phyloP scores from a whole-genome alignment of 2,329 filamentous ascomycete genomes.

The Paraphoma chrysanthemicola region DNA sequence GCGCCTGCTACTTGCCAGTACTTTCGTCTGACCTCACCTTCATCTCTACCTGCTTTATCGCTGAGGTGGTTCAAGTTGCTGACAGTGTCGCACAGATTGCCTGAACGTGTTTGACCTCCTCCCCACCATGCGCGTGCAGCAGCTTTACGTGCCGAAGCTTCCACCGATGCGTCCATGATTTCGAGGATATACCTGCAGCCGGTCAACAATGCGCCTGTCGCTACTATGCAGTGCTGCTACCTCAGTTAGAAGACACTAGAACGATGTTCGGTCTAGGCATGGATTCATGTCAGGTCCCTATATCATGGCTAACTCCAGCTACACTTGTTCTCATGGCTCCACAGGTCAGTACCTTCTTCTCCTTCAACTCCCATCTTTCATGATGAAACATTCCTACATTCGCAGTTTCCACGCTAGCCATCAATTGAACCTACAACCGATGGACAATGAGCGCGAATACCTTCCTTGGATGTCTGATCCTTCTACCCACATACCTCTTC shows the following conservation, averaged over 20 bases:
- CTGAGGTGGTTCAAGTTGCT: slow-evolving; percentile 14
- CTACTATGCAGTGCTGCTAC: not conserved
- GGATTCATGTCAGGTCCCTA: not conserved
- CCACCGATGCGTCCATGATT: no score
- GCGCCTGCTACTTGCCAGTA: slow-evolving; percentile 92
- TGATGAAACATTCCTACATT: slow-evolving; percentile 83
- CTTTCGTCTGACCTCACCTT: slow-evolving; percentile 71
- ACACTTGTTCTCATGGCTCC: not conserved
- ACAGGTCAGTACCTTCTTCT: slow-evolving; percentile 41
- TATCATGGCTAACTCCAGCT: slow-evolving; percentile 1
- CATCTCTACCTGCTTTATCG: not conserved
- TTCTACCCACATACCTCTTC: slow-evolving; percentile 4
- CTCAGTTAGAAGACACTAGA: not conserved
- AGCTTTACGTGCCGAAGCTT: no score
- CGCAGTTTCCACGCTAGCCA: slow-evolving; percentile 88
- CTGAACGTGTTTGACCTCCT: not conserved
- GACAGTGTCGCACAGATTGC: slow-evolving; percentile 11
- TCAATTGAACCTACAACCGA: slow-evolving; percentile 67
- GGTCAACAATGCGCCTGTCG: no score
- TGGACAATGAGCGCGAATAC: slow-evolving; percentile 69
- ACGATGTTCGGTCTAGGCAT: no score
- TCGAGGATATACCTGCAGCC: no score
- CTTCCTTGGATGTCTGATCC: slow-evolving; percentile 82
- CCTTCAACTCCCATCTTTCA: slow-evolving; percentile 40
- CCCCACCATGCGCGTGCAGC: no score